Evolutionary conservation across 116 monocot genomes (phyloP), one percentile per base, ranked within the genome.

Genomic region (Dioscorea cayenensis): DNA sequence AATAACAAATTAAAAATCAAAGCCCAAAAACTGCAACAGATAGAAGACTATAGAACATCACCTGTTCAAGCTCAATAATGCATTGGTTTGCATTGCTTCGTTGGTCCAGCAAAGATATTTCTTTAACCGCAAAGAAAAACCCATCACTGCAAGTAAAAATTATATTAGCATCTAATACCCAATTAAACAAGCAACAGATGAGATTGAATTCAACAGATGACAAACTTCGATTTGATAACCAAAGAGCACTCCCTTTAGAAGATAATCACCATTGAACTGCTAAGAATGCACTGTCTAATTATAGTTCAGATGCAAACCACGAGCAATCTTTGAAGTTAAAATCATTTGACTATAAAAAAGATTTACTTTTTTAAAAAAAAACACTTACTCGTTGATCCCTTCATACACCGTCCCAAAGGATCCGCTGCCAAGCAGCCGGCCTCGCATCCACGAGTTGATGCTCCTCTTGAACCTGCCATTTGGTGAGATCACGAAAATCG

Each of bases 111-210:
- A 97, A 83, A 71, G 89, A 89, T 49, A 97, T 93, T 73, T 97
- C 97, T 84, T 97, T 92, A 50, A 97, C 73, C 75, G 97, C 97
- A 88, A 97, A 92, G 72, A 97, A 97, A 68, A 84, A 80, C 36
- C 97, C 97, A 76, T 97, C 84, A 60, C 97, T 97, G 90, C 64
- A 76, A 69, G 76, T 14, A 77, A 35, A 66, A 79, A 59, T 63
- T 49, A 61, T 62, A 81, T 60, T 48, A 76, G n/a, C 17, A 77
- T 2, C 28, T 3, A 55, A 32, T 67, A 55, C 51, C 17, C 36
- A 68, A 13, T 22, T 38, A 64, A 49, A 12, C 43, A 43, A 43
- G 1, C 43, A 43, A 1, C 43, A 43, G 43, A 43, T 43, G 43
- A 43, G 6, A 43, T 43, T 12, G 5, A 43, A 43, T 43, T 10